Percentiles rank a stretch among this genome's conserved stretches.
phyloP scores from a whole-genome alignment of 768 basidiomycete species.

The Mycena filopes region DNA sequence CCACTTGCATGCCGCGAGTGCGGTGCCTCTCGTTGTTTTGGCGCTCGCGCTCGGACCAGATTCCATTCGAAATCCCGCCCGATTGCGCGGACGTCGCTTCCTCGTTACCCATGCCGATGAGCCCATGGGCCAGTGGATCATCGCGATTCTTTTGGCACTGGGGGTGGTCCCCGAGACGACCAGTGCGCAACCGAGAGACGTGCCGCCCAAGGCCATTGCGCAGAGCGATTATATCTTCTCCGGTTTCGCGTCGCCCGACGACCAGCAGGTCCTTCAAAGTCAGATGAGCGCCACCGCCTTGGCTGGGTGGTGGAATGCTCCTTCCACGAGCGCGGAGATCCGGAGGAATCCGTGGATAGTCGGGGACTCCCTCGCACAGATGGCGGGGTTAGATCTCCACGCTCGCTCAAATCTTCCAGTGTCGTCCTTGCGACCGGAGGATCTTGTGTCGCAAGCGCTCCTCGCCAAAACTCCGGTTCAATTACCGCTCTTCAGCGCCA shows the following conservation, averaged over 20 bases:
- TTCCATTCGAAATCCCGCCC: too few relatives aligned
- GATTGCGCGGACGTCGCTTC: too few relatives aligned
- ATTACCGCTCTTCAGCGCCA: too few relatives aligned
- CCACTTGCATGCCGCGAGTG: not conserved
- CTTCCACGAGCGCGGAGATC: too few relatives aligned
- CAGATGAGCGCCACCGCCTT: slow-evolving; percentile 13
- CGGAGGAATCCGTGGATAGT: slow-evolving; percentile 1
- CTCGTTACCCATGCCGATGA: slow-evolving; percentile 1
- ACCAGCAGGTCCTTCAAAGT: not conserved
- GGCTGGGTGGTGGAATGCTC: too few relatives aligned
- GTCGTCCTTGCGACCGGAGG: too few relatives aligned
- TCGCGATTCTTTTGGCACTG: too few relatives aligned
- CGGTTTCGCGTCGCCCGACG: slow-evolving; percentile 1
- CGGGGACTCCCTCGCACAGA: too few relatives aligned
- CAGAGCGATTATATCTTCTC: not conserved
- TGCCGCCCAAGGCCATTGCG: not conserved
- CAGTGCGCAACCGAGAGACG: not conserved
- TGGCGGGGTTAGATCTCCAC: too few relatives aligned
- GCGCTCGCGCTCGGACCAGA: not conserved
- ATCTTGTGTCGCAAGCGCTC: not conserved
- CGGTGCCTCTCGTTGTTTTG: not conserved
- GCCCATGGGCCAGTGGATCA: slow-evolving; percentile 7
- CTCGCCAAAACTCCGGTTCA: too few relatives aligned
- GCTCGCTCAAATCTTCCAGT: too few relatives aligned
- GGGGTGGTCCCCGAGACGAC: not conserved